Evolutionary conservation across 2,329 filamentous ascomycete species (phyloP), one percentile per base, ranked within the genome.

Genomic region (Exophiala sp.): DNA sequence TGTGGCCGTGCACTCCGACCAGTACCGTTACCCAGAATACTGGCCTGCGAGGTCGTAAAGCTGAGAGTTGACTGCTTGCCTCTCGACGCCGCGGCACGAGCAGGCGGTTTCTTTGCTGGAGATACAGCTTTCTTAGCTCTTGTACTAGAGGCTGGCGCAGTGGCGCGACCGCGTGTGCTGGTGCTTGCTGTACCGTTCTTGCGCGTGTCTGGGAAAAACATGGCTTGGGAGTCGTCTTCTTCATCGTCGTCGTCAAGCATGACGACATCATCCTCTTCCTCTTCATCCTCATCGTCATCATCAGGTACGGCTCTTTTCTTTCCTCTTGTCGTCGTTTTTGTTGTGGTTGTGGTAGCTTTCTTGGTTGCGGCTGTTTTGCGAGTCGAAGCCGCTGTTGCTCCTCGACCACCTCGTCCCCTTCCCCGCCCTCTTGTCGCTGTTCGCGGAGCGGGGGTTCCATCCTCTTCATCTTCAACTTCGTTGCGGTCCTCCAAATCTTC

Each of bases 361-460:
- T 65, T 53, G 18, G 69, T 72, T 38, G 70, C 69, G 10, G 67
- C 53, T n/a, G 65, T 68, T 62, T 73, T 74, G 33, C 71, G 64
- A 39, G 61, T 61, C 10, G 69, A 62, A 24, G 71, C 61, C 2
- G 68, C 64, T 35, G 73, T 71, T 14, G 72, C 66, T 12, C 70
- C 69, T 44, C 75, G 67, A 48, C 75, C 68, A 24, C 76, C 72
- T 18, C 72, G 68, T 39, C 74, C 73, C 32, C 73, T 67, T 10
- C 76, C 75, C 50, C 79, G 72, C 20, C 78, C 78, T 52, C 75
- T 68, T 24, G 73, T 67, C 18, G 69, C 69, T 52, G 71, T 68
- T 47, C 71, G 58, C 2, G 70, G 64, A 39, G 67, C 58, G 16
- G 65, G 65, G 1, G 72, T 72, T 21, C 76, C 78, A 43, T 71